Percentiles rank a stretch among this genome's conserved stretches.
Evolutionary conservation across 108 stramenopile genomes (phyloP).

Genomic region (Nitzschia palea): DNA sequence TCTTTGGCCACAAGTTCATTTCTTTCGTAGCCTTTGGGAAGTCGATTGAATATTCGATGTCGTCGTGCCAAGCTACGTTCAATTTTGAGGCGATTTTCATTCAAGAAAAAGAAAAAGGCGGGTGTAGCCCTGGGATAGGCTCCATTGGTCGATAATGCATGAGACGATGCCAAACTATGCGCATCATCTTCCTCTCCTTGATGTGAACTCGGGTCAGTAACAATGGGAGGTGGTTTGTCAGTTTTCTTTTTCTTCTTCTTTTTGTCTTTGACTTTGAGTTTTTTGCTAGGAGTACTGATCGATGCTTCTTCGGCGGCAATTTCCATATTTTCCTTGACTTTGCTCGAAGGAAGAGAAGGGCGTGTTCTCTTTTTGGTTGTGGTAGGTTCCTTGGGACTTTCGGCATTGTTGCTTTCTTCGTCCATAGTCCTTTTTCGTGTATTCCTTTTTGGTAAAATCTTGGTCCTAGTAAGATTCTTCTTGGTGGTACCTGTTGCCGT

Average conservation of each 20-base stretch:
- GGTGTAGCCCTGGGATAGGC: conserved; percentile 31
- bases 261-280: conserved; percentile 14
- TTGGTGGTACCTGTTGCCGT: too few species aligned
- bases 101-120: conserved; percentile 55
- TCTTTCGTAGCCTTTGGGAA: conserved; percentile 62
- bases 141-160: background rate
- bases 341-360: conserved; percentile 12
- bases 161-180: background rate
- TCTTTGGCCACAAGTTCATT: conserved; percentile 83
- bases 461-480: background rate
- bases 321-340: conserved; percentile 4
- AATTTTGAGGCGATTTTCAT: conserved; percentile 65
- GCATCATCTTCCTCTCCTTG: background rate
- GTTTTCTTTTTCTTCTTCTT: background rate
- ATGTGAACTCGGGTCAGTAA: background rate
- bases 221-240: background rate
- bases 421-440: conserved; percentile 11
- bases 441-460: conserved; percentile 15
- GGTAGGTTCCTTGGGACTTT: background rate
- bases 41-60: conserved; percentile 60
- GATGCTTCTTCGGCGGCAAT: background rate
- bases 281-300: background rate
- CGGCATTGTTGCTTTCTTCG: background rate
- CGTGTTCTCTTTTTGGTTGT: background rate
- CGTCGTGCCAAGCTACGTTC: conserved; percentile 58